Percentiles rank a stretch among this genome's conserved stretches.
phyloP scores from a whole-genome alignment of 495 filamentous ascomycete genomes.

The Antarctomyces pellizariae region DNA sequence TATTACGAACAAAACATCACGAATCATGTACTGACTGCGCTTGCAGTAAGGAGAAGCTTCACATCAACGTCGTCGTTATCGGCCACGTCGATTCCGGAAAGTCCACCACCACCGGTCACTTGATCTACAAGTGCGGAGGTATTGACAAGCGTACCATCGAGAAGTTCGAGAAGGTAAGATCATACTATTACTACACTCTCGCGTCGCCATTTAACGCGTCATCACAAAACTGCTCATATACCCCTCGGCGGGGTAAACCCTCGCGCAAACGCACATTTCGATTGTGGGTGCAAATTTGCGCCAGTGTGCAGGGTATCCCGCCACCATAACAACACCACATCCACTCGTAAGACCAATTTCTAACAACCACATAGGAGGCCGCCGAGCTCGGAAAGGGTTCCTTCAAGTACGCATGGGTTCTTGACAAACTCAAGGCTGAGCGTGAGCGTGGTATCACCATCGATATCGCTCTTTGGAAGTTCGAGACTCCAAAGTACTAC shows the following conservation, averaged over 20 bases:
- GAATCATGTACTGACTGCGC: constrained; percentile 6
- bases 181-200: constrained; percentile 2
- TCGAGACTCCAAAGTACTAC: constrained; percentile 96
- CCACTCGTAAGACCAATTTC: constrained; percentile 7
- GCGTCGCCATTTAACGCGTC: too few relatives aligned
- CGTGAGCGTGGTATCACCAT: constrained; percentile 99
- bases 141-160: constrained; percentile 99
- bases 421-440: constrained; percentile 99
- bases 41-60: constrained; percentile 53
- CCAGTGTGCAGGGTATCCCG: neutral
- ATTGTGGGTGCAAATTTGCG: neutral
- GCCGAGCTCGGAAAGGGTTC: constrained; percentile 99
- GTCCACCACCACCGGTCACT: constrained; percentile 90
- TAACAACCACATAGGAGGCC: constrained; percentile 52
- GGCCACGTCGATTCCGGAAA: constrained; percentile 99
- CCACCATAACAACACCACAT: constrained; percentile 2
- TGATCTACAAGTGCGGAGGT: constrained; percentile 99
- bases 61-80: constrained; percentile 85
- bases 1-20: constrained; percentile 6
- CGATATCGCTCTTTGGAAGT: constrained; percentile 99
- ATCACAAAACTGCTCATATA: constrained; percentile 9
- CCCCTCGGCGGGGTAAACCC: constrained; percentile 12
- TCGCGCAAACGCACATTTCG: too few relatives aligned
- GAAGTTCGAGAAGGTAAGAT: constrained; percentile 98
- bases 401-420: constrained; percentile 99